Base-by-base conservation (phyloP, 2,329 filamentous ascomycete genomes). In the Escovopsis sp. region DNA sequence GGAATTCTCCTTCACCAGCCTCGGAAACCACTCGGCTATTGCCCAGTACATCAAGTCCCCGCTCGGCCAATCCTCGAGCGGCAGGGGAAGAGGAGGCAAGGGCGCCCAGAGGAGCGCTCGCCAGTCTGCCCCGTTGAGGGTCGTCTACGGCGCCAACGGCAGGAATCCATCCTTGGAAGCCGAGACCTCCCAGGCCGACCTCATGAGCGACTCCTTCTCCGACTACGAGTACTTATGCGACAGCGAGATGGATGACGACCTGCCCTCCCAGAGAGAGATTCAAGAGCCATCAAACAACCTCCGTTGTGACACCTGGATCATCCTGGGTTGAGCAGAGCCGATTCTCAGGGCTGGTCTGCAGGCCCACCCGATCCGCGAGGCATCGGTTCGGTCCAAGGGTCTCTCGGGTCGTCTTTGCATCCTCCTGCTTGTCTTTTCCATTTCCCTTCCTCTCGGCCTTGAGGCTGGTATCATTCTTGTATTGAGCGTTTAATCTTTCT, bases 321-420 rank as follows among this genome's bases (percentile, higher is more conserved):
- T 68, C 55, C 55, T 68, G 51, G 61, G 59, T 53, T 44, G 42
- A 46, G 67, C 59, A 66, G 59, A 23, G 23, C 23, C 23, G 23
- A 23, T 23, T 15, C 64, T 66, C 58, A 62, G 62, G 68, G 56
- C 63, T 67, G 55, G 61, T 65, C 62, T 62, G 59, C 23, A 23
- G 23, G 23, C 23, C 23, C 23, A 3, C 61, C 63, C 59, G 62
- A 57, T 58, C 58, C 48, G 62, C 59, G 55, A 36, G 49, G 48
- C 36, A 40, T 30, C 12, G 33, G 41, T 33, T 30, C 12, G 33
- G 41, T 33, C 23, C 23, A 23, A 23, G 23, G 23, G 23, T 39
- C 26, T 45, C 11, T 41, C 26, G 40, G 43, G 39, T 39, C 42
- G 38, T 41, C 41, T 30, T n/a, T 32, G 18, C 39, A 28, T 39